Conservation (phyloP, 2,329 filamentous ascomycete genomes). For the Colletotrichum lini region DNA sequence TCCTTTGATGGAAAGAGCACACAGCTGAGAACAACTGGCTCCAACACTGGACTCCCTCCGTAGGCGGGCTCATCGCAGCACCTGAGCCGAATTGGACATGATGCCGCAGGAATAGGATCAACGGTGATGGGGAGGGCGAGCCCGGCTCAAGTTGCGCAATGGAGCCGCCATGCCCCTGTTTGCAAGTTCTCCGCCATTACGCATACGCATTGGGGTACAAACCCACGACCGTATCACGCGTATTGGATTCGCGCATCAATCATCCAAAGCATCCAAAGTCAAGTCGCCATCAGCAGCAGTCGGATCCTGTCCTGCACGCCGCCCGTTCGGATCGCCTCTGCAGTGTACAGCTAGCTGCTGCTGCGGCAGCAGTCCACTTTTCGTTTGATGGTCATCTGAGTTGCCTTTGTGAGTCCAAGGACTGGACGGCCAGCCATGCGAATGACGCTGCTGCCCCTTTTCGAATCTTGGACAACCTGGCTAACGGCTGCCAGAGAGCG, state of each 20-base stretch:
- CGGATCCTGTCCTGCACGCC: constrained; percentile 29
- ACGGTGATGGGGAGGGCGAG: not conserved
- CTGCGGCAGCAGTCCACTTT: constrained; percentile 12
- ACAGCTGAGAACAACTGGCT: not conserved
- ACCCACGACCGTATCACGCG: constrained; percentile 6
- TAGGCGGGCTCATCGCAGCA: not conserved
- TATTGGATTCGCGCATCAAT: constrained; percentile 15
- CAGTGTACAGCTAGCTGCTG: not conserved
- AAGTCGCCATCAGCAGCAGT: not conserved
- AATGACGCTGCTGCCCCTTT: not conserved
- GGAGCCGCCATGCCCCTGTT: constrained; percentile 27
- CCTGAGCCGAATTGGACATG: not conserved
- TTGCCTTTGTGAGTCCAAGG: not conserved
- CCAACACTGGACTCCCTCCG: not conserved
- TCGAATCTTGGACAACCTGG: not conserved
- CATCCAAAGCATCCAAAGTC: not conserved
- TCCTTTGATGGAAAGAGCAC: not conserved
- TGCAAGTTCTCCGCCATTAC: constrained; percentile 18
- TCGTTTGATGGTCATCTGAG: not conserved
- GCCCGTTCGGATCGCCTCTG: constrained; percentile 33
- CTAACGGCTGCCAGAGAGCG: not conserved
- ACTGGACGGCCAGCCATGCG: not conserved
- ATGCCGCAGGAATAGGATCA: constrained; percentile 2
- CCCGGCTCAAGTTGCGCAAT: no score
- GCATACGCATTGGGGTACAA: constrained; percentile 25